Evolutionary conservation across 371 early-diverging fungal species (phyloP).

Genomic region (Conidiobolus incongruus): DNA sequence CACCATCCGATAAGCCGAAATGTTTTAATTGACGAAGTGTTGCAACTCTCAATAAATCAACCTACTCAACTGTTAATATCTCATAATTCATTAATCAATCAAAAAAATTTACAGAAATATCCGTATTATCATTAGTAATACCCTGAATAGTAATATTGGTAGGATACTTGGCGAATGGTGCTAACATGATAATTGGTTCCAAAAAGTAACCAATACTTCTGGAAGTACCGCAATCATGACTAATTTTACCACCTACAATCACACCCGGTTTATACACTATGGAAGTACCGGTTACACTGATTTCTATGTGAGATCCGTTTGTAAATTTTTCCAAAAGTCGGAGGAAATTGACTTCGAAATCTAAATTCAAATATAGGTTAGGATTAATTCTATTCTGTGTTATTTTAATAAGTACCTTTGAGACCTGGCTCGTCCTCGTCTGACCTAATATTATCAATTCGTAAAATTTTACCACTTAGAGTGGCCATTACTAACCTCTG

Average conservation of each 20-base stretch:
- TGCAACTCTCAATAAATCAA: constrained; percentile 82
- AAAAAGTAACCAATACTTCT: constrained; percentile 82
- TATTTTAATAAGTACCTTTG: constrained; percentile 21
- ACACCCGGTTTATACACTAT: constrained; percentile 73
- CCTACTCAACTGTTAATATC: constrained; percentile 12
- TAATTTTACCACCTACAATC: constrained; percentile 66
- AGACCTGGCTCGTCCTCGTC: constrained; percentile 76
- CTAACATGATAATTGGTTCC: constrained; percentile 71
- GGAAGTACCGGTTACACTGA: constrained; percentile 83
- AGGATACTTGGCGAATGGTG: constrained; percentile 78
- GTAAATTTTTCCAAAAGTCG: constrained; percentile 75
- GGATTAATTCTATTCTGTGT: background rate
- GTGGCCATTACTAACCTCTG: constrained; percentile 84
- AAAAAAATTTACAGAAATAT: constrained; percentile 31
- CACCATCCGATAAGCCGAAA: constrained; percentile 61
- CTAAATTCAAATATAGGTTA: constrained; percentile 14
- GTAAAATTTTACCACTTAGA: constrained; percentile 55
- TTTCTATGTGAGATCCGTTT: constrained; percentile 77
- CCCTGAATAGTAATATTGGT: constrained; percentile 61
- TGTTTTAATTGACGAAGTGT: constrained; percentile 55
- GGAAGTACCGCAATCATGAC: constrained; percentile 51
- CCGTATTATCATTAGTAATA: constrained; percentile 78
- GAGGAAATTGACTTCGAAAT: constrained; percentile 73
- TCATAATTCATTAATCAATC: background rate
- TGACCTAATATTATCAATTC: constrained; percentile 72